A percentile compares a stretch with the other conserved stretches of the same genome.
Evolutionary conservation across 1,284 basidiomycete species (phyloP).

Genomic region (Volvariella surrecta): DNA sequence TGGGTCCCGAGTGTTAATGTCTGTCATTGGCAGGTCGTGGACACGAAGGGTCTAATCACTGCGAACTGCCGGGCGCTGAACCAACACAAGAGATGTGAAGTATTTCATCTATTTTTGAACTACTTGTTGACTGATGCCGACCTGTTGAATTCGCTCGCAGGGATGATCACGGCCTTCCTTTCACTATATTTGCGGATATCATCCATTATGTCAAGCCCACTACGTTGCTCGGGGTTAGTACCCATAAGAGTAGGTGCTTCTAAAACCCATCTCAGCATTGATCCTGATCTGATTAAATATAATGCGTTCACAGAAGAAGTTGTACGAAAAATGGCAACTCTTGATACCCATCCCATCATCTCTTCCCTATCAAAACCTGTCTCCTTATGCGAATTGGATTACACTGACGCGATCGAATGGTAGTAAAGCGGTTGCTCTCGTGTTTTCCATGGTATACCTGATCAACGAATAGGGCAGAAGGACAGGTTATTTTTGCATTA

Average conservation of each 20-base stretch:
- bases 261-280: not conserved
- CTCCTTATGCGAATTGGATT: slow-evolving; percentile 61
- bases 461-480: slow-evolving; percentile 40
- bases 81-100: slow-evolving; percentile 60
- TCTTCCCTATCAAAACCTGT: slow-evolving; percentile 84
- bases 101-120: slow-evolving; percentile 1
- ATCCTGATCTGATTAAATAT: slow-evolving; percentile 17
- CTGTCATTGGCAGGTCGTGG: slow-evolving; percentile 41
- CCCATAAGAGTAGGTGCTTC: slow-evolving; percentile 40
- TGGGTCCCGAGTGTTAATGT: not conserved
- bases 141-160: slow-evolving; percentile 59
- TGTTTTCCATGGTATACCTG: not conserved
- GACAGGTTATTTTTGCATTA: slow-evolving; percentile 68
- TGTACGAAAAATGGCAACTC: slow-evolving; percentile 59
- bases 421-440: slow-evolving; percentile 13
- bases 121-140: slow-evolving; percentile 5
- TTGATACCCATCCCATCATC: slow-evolving; percentile 74
- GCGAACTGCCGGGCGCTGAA: slow-evolving; percentile 57
- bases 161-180: slow-evolving; percentile 56
- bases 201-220: slow-evolving; percentile 78
- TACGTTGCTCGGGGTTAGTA: slow-evolving; percentile 75
- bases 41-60: slow-evolving; percentile 73
- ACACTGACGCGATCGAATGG: slow-evolving; percentile 67
- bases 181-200: slow-evolving; percentile 61
- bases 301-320: slow-evolving; percentile 71